Evolutionary conservation across 2,329 filamentous ascomycete species (phyloP).

Genomic region (Hymenoscyphus linearis): DNA sequence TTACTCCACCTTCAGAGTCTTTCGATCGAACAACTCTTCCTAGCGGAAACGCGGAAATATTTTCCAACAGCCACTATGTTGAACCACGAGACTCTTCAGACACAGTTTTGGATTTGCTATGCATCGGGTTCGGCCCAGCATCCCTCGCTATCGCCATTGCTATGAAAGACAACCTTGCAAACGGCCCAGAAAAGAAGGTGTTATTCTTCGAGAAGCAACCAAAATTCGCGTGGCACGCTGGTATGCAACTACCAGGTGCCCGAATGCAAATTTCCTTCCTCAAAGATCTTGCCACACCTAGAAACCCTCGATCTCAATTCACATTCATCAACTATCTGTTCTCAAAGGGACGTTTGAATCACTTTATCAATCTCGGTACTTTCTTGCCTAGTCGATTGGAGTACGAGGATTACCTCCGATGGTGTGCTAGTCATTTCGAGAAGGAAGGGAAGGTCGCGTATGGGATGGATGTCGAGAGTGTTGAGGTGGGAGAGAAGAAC

Average conservation of each 20-base stretch:
- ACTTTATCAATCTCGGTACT: slow-evolving; percentile 86
- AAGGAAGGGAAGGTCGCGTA: slow-evolving; percentile 55
- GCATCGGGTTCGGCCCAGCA: slow-evolving; percentile 88
- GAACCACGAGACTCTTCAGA: slow-evolving; percentile 32
- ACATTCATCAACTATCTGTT: slow-evolving; percentile 96
- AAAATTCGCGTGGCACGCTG: slow-evolving; percentile 85
- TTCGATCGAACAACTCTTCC: slow-evolving; percentile 8
- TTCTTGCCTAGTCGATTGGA: slow-evolving; percentile 82
- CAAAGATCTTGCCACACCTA: slow-evolving; percentile 87
- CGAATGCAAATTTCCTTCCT: slow-evolving; percentile 98
- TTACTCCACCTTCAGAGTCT: slow-evolving; percentile 14
- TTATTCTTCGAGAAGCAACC: slow-evolving; percentile 83
- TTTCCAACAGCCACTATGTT: slow-evolving; percentile 1
- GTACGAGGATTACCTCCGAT: slow-evolving; percentile 93
- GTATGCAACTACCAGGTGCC: slow-evolving; percentile 88
- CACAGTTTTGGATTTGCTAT: slow-evolving; percentile 77
- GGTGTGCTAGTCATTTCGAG: slow-evolving; percentile 79
- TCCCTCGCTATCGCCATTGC: slow-evolving; percentile 86
- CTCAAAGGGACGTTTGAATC: slow-evolving; percentile 70
- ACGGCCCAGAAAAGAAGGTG: slow-evolving; percentile 43
- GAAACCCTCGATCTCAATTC: slow-evolving; percentile 84
- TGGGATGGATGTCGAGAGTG: slow-evolving; percentile 67
- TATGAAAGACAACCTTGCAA: slow-evolving; percentile 67
- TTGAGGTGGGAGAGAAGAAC: slow-evolving; percentile 13
- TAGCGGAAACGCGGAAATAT: background rate